A percentile compares a stretch with the other conserved stretches of the same genome.
phyloP scores from a whole-genome alignment of 1,139 yeast species.

The Hyphopichia khmerensis region DNA sequence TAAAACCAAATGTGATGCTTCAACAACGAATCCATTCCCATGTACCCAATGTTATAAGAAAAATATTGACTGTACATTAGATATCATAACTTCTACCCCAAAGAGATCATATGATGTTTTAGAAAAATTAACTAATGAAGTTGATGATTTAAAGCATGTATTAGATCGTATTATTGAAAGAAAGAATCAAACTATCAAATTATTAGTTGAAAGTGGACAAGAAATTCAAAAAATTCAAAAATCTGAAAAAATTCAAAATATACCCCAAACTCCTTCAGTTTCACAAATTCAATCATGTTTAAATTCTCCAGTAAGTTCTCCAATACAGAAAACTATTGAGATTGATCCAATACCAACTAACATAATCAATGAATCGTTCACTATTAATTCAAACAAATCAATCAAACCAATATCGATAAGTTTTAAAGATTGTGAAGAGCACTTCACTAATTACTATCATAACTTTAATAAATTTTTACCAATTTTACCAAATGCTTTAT shows the following conservation, averaged over 20 bases:
- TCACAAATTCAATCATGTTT: slow-evolving; percentile 31
- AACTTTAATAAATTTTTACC: slow-evolving; percentile 40
- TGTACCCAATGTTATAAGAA: slow-evolving; percentile 58
- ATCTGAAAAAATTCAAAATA: slow-evolving; percentile 1
- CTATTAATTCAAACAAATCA: slow-evolving; percentile 14
- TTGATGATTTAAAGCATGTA: slow-evolving; percentile 22
- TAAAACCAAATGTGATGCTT: slow-evolving; percentile 64
- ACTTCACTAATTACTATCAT: slow-evolving; percentile 30
- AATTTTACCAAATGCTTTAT: slow-evolving; percentile 41
- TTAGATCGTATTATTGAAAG: slow-evolving; percentile 26
- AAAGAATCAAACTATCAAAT: slow-evolving; percentile 23
- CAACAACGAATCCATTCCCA: slow-evolving; percentile 48
- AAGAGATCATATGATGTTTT: slow-evolving; percentile 30
- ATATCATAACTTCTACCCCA: slow-evolving; percentile 29
- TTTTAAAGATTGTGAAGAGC: slow-evolving; percentile 24
- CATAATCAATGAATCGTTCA: slow-evolving; percentile 12
- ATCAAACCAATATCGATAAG: slow-evolving; percentile 24
- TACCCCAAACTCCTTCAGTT: slow-evolving; percentile 21
- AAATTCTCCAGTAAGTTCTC: slow-evolving; percentile 14
- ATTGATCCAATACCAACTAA: slow-evolving; percentile 12
- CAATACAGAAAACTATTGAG: slow-evolving; percentile 6
- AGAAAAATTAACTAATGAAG: slow-evolving; percentile 32
- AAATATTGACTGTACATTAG: slow-evolving; percentile 52
- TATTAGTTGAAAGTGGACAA: slow-evolving; percentile 20
- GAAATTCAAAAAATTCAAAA: slow-evolving; percentile 6